Conservation (phyloP, 805 yeast genomes). For the Kazachstania martiniae region DNA sequence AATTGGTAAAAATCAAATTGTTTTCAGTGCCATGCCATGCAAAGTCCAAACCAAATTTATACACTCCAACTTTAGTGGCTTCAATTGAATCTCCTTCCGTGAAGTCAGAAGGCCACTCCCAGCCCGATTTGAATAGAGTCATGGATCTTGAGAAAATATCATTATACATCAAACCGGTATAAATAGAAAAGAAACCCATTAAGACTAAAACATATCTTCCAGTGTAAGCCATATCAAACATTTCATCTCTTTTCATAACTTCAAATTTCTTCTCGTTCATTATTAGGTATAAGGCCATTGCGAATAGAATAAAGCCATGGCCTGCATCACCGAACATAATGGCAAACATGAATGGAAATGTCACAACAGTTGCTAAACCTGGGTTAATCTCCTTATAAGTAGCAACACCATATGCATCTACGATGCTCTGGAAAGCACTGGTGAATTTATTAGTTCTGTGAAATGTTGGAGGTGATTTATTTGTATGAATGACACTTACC, state of each 20-base stretch:
- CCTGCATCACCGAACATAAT: conserved; percentile 99
- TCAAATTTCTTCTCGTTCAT: conserved; percentile 62
- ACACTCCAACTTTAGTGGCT: conserved; percentile 59
- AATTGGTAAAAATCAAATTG: conserved; percentile 78
- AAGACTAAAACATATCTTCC: conserved; percentile 86
- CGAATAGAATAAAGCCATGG: conserved; percentile 76
- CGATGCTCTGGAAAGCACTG: conserved; percentile 81
- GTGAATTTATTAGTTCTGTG: conserved; percentile 94
- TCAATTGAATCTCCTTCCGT: conserved; percentile 56
- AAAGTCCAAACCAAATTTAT: conserved; percentile 80
- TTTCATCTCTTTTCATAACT: conserved; percentile 72
- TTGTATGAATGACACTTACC: conserved; percentile 53
- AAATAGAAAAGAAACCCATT: conserved; percentile 94
- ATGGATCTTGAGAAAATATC: conserved; percentile 87
- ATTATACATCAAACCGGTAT: conserved; percentile 88
- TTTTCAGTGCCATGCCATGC: conserved; percentile 98
- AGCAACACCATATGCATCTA: conserved; percentile 92
- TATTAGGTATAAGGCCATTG: conserved; percentile 64
- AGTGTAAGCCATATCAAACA: conserved; percentile 89
- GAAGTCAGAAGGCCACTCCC: conserved; percentile 83
- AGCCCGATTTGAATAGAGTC: conserved; percentile 80
- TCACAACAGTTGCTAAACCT: conserved; percentile 85
- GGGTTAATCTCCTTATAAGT: conserved; percentile 93
- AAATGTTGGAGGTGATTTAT: conserved; percentile 85
- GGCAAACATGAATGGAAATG: conserved; percentile 98